phyloP scores from a whole-genome alignment of 2,329 filamentous ascomycete genomes.

The Sphaerulina musiva region DNA sequence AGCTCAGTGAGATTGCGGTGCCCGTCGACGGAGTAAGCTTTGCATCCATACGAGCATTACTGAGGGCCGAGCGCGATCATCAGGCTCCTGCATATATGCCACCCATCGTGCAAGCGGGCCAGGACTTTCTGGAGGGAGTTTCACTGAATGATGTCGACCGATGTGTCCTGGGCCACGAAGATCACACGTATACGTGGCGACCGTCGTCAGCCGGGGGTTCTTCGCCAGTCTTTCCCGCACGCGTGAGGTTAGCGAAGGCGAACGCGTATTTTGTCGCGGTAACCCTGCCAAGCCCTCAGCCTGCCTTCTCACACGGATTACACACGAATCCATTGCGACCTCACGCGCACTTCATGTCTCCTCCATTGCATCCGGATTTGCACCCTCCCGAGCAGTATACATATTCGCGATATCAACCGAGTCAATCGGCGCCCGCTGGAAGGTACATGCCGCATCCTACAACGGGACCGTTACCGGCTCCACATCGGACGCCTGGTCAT shows the following conservation, averaged over 20 bases:
- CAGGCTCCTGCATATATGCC: conserved; percentile 47
- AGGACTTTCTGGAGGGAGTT: conserved; percentile 40
- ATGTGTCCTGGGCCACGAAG: conserved; percentile 40
- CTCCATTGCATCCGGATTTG: conserved; percentile 7
- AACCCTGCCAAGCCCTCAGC: conserved; percentile 33
- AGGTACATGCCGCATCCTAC: conserved; percentile 16
- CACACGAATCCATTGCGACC: background rate
- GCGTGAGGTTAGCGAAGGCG: conserved; percentile 39
- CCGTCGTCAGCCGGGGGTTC: conserved; percentile 34
- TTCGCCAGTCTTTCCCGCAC: conserved; percentile 33
- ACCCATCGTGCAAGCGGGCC: conserved; percentile 41
- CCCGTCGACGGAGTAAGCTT: conserved; percentile 39
- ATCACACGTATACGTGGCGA: conserved; percentile 38
- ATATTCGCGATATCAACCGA: conserved; percentile 12
- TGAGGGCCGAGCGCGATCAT: conserved; percentile 43
- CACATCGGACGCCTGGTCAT: conserved; percentile 16
- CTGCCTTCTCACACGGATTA: conserved; percentile 8
- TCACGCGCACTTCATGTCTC: background rate
- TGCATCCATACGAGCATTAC: conserved; percentile 39
- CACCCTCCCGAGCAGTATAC: conserved; percentile 10
- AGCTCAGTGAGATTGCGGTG: conserved; percentile 41
- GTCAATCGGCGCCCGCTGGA: conserved; percentile 20
- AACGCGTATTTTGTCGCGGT: conserved; percentile 43
- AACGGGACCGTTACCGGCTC: conserved; percentile 13
- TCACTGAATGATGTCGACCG: conserved; percentile 40